Conservation (phyloP, 1,139 yeast genomes). For the Suhomyces chickasaworum region DNA sequence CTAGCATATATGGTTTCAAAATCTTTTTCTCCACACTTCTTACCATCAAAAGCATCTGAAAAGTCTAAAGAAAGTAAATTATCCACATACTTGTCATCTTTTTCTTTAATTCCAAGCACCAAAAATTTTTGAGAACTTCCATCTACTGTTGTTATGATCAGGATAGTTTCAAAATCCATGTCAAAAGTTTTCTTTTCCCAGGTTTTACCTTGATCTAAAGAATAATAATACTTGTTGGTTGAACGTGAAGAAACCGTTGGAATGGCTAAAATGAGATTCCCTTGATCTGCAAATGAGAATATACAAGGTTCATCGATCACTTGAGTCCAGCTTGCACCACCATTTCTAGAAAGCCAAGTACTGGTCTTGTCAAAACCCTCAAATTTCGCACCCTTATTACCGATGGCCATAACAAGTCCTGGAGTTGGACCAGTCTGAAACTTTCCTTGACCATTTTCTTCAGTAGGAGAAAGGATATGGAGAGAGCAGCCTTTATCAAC, state of each 20-base stretch:
- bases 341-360: constrained; percentile 74
- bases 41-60: constrained; percentile 54
- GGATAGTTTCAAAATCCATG: constrained; percentile 44
- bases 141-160: constrained; percentile 65
- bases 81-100: constrained; percentile 20
- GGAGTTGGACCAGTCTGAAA: constrained; percentile 70
- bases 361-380: constrained; percentile 30
- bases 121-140: constrained; percentile 68
- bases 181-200: constrained; percentile 62
- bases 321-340: constrained; percentile 71
- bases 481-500: constrained; percentile 54
- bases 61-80: constrained; percentile 60
- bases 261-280: constrained; percentile 70
- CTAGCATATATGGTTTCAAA: constrained; percentile 72
- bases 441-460: constrained; percentile 57
- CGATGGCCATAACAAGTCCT: constrained; percentile 66
- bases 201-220: constrained; percentile 72
- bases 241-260: constrained; percentile 36
- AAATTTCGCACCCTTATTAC: constrained; percentile 48
- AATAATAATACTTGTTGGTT: constrained; percentile 48
- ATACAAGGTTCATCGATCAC: constrained; percentile 57
- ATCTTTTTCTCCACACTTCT: constrained; percentile 55
- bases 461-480: constrained; percentile 53
- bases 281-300: constrained; percentile 77
- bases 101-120: constrained; percentile 48